Base-by-base conservation (phyloP, 495 filamentous ascomycete genomes). In the Hyphodiscus hymeniophilus region DNA sequence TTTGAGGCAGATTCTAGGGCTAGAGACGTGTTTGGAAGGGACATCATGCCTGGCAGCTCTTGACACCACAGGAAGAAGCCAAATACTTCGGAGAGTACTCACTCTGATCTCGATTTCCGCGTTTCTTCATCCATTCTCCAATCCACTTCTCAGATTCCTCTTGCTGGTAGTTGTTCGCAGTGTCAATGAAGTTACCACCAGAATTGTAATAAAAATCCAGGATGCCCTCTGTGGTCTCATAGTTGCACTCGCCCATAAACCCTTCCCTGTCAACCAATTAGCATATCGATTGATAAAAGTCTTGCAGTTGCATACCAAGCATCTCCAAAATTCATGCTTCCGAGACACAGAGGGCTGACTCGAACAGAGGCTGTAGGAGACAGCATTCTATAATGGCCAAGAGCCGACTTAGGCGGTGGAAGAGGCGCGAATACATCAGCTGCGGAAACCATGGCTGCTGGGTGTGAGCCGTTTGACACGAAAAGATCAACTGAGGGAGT, bases 151-250 rank as follows among this genome's bases (percentile, higher is more conserved):
- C 85, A 5, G 81, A 84, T 45, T 87, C 66, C 49, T 77, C 80
- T 42, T 47, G 35, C 23, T 56, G 57, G 24, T 56, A 59, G 34
- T 56, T 56, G 36, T 51, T 53, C 3, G 53, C 35, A 3, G 83
- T 88, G 57, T 90, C 85, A 54, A 90, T 79, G 66, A 88, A 87
- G 64, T 90, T 90, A 23, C 85, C 85, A 21, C 79, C 85, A 20
- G 75, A 65, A 7, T 72, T 67, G 41, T 79, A 78, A 67, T 76
- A 85, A 56, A 67, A 76, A 58, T 88, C 83, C 32, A 89, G 68
- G 24, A 89, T 79, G 38, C 68, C 63, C 47, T 82, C 77, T n/a
- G 73, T 66, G 1, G 66, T 72, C 32, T 82, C 70, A 52, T 85
- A 76, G 56, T 68, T 70, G 51, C 80, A 82, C 52, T 66, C 66